Evolutionary conservation across 148 eudicot species (phyloP).

Genomic region (Rhododendron henanense): DNA sequence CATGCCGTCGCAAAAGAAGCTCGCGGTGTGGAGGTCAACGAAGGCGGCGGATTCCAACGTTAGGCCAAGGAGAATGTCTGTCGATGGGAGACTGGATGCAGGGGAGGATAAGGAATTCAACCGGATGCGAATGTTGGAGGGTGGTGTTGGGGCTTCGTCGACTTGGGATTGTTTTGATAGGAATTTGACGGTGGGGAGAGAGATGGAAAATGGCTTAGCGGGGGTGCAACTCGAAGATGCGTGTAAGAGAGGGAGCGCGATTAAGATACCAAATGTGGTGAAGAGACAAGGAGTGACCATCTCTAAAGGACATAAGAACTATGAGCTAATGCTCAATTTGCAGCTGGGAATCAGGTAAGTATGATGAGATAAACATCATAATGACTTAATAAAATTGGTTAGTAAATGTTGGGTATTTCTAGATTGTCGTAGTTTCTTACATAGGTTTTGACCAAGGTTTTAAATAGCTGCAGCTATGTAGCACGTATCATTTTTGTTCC

Average conservation of each 20-base stretch:
- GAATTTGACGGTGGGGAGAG: slow-evolving; percentile 26
- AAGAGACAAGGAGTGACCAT: slow-evolving; percentile 82
- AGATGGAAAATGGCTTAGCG: slow-evolving; percentile 21
- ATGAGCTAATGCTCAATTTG: slow-evolving; percentile 89
- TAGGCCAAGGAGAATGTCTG: slow-evolving; percentile 66
- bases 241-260: slow-evolving; percentile 38
- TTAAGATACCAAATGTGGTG: slow-evolving; percentile 57
- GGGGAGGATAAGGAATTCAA: slow-evolving; percentile 33
- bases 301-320: slow-evolving; percentile 78
- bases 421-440: neutral
- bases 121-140: slow-evolving; percentile 43
- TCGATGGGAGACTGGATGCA: slow-evolving; percentile 58
- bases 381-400: neutral
- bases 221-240: slow-evolving; percentile 30
- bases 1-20: slow-evolving; percentile 82
- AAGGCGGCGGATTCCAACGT: slow-evolving; percentile 36
- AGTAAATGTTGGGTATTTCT: neutral
- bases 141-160: neutral
- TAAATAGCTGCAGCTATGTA: neutral
- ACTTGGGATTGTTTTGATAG: slow-evolving; percentile 22
- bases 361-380: neutral
- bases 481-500: neutral
- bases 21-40: slow-evolving; percentile 64
- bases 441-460: neutral
- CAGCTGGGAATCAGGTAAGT: slow-evolving; percentile 78